Evolutionary conservation across 2,329 filamentous ascomycete genomes (phyloP).

Genomic region (Orbilia javanica): DNA sequence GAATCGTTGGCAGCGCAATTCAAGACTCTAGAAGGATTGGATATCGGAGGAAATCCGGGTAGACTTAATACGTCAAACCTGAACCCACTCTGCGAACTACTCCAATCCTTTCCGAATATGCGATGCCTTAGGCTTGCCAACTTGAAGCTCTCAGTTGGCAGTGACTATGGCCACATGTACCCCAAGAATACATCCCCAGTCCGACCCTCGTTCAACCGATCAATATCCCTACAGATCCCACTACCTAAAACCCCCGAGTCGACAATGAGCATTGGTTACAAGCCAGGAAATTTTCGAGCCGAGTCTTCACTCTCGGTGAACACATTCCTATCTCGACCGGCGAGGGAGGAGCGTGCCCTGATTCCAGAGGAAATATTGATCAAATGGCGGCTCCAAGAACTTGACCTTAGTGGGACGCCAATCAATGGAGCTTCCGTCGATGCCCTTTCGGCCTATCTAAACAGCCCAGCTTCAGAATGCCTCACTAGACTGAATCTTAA

Average conservation of each 20-base stretch:
- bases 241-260: slow-evolving; percentile 39
- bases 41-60: slow-evolving; percentile 76
- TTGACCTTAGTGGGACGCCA: slow-evolving; percentile 74
- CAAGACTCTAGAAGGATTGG: slow-evolving; percentile 75
- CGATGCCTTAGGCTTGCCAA: slow-evolving; percentile 47
- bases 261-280: slow-evolving; percentile 2
- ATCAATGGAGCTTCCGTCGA: slow-evolving; percentile 70
- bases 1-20: slow-evolving; percentile 76
- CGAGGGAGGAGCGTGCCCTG: slow-evolving; percentile 36
- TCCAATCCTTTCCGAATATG: slow-evolving; percentile 41
- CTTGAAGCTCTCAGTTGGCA: slow-evolving; percentile 40
- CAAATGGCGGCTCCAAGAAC: slow-evolving; percentile 76
- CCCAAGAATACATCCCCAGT: slow-evolving; percentile 34
- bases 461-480: slow-evolving; percentile 72
- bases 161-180: slow-evolving; percentile 24
- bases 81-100: slow-evolving; percentile 50
- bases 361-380: slow-evolving; percentile 75
- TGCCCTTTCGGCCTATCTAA: slow-evolving; percentile 75
- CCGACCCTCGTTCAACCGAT: slow-evolving; percentile 45
- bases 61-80: slow-evolving; percentile 68
- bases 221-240: slow-evolving; percentile 50
- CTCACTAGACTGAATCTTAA: slow-evolving; percentile 75
- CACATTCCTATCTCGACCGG: slow-evolving; percentile 15
- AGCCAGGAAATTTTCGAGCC: slow-evolving; percentile 22
- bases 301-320: slow-evolving; percentile 42